phyloP scores from a whole-genome alignment of 371 early-diverging fungal genomes.

The Entomophthora muscae region DNA sequence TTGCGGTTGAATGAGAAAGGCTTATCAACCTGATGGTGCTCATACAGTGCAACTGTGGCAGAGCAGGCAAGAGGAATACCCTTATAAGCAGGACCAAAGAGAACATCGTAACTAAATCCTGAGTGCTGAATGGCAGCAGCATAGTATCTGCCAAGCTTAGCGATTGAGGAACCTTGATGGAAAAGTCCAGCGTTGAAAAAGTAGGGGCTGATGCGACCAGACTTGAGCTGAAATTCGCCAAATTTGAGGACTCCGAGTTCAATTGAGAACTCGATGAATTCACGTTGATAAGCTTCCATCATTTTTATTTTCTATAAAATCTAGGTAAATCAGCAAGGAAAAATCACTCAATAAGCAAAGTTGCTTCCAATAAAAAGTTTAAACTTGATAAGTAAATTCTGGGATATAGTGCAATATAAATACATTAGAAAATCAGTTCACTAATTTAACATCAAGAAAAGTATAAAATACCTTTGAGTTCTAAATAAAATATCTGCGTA shows the following conservation, averaged over 20 bases:
- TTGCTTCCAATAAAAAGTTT: too few relatives aligned
- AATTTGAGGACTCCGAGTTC: slow-evolving; percentile 65
- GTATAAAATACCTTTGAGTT: too few relatives aligned
- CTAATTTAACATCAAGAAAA: too few relatives aligned
- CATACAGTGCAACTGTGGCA: slow-evolving; percentile 52
- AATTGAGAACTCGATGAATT: slow-evolving; percentile 85
- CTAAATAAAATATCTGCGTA: too few relatives aligned
- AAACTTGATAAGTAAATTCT: too few relatives aligned
- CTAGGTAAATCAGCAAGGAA: too few relatives aligned
- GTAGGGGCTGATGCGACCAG: slow-evolving; percentile 83
- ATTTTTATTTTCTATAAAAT: too few relatives aligned
- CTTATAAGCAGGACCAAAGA: slow-evolving; percentile 98
- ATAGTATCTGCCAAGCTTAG: slow-evolving; percentile 72
- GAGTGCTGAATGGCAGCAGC: slow-evolving; percentile 65
- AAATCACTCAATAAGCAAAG: too few relatives aligned
- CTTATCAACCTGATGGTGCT: slow-evolving; percentile 28
- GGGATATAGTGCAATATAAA: too few relatives aligned
- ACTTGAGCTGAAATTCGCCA: slow-evolving; percentile 83
- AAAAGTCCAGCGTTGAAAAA: slow-evolving; percentile 96
- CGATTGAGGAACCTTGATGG: slow-evolving; percentile 67
- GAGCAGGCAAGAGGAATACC: slow-evolving; percentile 86
- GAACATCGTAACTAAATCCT: slow-evolving; percentile 52
- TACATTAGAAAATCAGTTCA: too few relatives aligned
- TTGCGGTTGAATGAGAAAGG: slow-evolving; percentile 92
- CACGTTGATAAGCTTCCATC: slow-evolving; percentile 82